Evolutionary conservation across 75 land plant genomes (phyloP).

Genomic region (Ceratopteris richardii): DNA sequence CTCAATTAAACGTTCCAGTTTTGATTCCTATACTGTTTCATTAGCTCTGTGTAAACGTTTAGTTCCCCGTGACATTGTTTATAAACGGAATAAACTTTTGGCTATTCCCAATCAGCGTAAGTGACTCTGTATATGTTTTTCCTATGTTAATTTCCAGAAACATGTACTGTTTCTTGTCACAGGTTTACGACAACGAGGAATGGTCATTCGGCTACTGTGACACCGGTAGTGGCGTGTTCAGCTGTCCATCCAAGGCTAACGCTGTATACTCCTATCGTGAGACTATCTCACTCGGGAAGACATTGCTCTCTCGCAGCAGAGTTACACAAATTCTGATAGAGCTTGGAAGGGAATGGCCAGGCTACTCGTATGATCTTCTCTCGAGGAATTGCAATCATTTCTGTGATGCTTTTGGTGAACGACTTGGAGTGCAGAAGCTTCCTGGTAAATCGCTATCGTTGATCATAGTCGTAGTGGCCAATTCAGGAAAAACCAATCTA

Average conservation of each 20-base stretch:
- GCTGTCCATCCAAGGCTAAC: constrained; percentile 68
- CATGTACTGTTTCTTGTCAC: no score
- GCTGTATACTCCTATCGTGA: constrained; percentile 92
- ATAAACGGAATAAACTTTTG: no score
- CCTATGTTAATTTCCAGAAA: no score
- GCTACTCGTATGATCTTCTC: constrained; percentile 62
- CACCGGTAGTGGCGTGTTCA: constrained; percentile 77
- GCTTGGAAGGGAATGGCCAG: constrained; percentile 80
- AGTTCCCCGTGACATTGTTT: no score
- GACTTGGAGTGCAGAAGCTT: constrained; percentile 63
- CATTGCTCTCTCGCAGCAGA: constrained; percentile 33
- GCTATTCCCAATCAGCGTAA: no score
- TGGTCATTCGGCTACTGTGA: constrained; percentile 98
- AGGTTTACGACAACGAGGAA: constrained; percentile 83
- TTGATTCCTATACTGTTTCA: no score
- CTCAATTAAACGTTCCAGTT: no score
- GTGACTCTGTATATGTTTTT: no score
- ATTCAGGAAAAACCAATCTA: no score
- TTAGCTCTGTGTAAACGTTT: no score
- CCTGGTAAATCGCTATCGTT: no score
- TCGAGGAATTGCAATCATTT: constrained; percentile 88
- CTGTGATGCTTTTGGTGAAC: constrained; percentile 77
- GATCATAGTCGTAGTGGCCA: no score
- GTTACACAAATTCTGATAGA: constrained; percentile 58
- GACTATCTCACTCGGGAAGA: constrained; percentile 54